phyloP scores from a whole-genome alignment of 2,329 filamentous ascomycete species.

The Sporothrix brasiliensis region DNA sequence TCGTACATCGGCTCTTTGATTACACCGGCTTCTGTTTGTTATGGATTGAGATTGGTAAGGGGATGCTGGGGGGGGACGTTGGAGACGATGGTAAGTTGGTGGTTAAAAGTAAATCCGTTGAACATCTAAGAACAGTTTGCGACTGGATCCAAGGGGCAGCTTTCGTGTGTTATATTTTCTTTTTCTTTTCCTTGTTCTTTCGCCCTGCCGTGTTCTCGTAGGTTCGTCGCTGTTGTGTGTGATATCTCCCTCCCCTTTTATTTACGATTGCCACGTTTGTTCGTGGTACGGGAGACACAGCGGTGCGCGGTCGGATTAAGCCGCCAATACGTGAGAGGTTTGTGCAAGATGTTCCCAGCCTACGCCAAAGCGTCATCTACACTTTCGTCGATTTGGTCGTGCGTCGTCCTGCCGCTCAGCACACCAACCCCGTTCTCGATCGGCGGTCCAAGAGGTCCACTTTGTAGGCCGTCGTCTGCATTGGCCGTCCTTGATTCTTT shows the following conservation, averaged over 20 bases:
- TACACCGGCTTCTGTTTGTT: not conserved
- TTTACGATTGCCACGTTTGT: not conserved
- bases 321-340: not conserved
- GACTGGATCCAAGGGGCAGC: conserved; percentile 3
- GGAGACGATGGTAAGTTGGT: not conserved
- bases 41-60: not conserved
- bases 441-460: not conserved
- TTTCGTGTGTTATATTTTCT: not conserved
- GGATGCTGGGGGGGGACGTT: not conserved
- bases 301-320: conserved; percentile 21
- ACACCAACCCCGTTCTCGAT: not conserved
- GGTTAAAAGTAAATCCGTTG: conserved; percentile 14
- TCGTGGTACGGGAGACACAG: conserved; percentile 8
- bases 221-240: not conserved
- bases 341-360: not conserved
- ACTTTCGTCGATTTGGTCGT: not conserved
- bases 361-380: conserved; percentile 3
- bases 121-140: conserved; percentile 9
- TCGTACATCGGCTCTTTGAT: not conserved
- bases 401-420: not conserved
- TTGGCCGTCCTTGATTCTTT: not conserved
- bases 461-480: not conserved
- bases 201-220: not conserved
- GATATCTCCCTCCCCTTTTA: not conserved
- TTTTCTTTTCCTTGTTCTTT: not conserved